Percentiles rank a stretch among this genome's conserved stretches.
Evolutionary conservation across 441 rosid species (phyloP).

Genomic region (Brassica hybrid): DNA sequence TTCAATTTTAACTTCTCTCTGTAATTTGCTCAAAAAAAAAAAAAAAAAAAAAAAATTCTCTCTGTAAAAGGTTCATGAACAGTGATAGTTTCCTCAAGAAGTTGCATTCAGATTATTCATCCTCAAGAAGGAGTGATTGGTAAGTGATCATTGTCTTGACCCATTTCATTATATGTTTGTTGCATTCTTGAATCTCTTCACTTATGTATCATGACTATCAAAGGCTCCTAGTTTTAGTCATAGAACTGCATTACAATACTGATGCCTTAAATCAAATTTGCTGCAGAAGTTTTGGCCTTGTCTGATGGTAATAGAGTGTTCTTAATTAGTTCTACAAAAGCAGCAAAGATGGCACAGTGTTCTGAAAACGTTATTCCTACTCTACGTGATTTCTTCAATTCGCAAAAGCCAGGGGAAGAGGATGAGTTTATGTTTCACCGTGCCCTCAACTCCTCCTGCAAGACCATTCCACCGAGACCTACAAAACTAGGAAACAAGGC

Average conservation of each 20-base stretch:
- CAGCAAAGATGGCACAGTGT: slow-evolving; percentile 11
- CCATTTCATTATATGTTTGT: neutral
- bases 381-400: slow-evolving; percentile 50
- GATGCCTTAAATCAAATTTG: neutral
- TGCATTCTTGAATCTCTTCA: slow-evolving; percentile 4
- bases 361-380: slow-evolving; percentile 74
- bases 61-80: slow-evolving; percentile 27
- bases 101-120: neutral
- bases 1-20: slow-evolving; percentile 19
- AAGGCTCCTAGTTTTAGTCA: neutral
- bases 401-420: slow-evolving; percentile 59
- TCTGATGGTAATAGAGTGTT: neutral
- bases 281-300: neutral
- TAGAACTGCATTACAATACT: slow-evolving; percentile 11
- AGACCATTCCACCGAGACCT: slow-evolving; percentile 56
- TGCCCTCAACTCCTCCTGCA: slow-evolving; percentile 60
- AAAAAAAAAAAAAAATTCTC: too few species aligned
- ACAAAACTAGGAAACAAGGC: slow-evolving; percentile 48
- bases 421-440: slow-evolving; percentile 65
- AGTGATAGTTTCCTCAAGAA: slow-evolving; percentile 25
- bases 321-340: slow-evolving; percentile 1
- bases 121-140: slow-evolving; percentile 14
- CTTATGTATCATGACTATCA: neutral
- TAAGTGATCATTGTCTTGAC: slow-evolving; percentile 18
- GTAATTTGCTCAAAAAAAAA: neutral